Percentiles rank a stretch among this genome's conserved stretches.
phyloP scores from a whole-genome alignment of 768 basidiomycete species.

The Lentinula raphanica region DNA sequence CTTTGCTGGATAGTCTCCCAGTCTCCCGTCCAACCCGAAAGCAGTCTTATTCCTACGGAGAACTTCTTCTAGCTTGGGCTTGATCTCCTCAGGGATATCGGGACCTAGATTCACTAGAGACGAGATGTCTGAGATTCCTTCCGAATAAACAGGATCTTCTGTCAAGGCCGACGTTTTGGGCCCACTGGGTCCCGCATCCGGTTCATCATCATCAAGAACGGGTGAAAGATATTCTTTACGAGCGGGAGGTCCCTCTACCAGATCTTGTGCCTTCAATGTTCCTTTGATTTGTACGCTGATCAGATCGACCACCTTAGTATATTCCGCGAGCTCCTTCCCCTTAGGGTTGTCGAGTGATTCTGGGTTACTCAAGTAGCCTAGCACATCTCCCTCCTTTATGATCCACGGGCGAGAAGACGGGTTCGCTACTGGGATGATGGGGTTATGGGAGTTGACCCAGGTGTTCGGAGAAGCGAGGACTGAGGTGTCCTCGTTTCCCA shows the following conservation, averaged over 20 bases:
- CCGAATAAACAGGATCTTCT: conserved; percentile 5
- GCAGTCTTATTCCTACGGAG: conserved; percentile 17
- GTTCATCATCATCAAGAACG: conserved; percentile 9
- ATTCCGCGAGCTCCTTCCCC: background rate
- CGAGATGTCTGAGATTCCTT: conserved; percentile 5
- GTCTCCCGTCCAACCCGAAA: too few relatives aligned
- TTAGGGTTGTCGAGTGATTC: conserved; percentile 3
- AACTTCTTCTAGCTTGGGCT: conserved; percentile 13
- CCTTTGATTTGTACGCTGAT: conserved; percentile 4
- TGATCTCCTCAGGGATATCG: conserved; percentile 11
- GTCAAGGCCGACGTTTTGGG: conserved; percentile 20
- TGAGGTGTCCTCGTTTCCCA: conserved; percentile 5
- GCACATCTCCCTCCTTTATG: conserved; percentile 11
- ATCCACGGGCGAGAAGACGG: conserved; percentile 4
- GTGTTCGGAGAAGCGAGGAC: conserved; percentile 13
- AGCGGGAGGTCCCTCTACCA: too few relatives aligned
- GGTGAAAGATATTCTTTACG: background rate
- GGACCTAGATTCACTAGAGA: conserved; percentile 13
- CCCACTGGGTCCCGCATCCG: conserved; percentile 5
- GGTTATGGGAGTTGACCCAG: conserved; percentile 7
- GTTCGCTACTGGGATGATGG: conserved; percentile 14
- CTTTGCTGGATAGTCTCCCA: too few relatives aligned
- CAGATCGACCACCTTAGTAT: background rate
- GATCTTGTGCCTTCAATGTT: background rate
- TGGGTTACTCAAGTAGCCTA: conserved; percentile 10